Conservation (phyloP, 2,329 filamentous ascomycete species). For the Claviceps citrina region DNA sequence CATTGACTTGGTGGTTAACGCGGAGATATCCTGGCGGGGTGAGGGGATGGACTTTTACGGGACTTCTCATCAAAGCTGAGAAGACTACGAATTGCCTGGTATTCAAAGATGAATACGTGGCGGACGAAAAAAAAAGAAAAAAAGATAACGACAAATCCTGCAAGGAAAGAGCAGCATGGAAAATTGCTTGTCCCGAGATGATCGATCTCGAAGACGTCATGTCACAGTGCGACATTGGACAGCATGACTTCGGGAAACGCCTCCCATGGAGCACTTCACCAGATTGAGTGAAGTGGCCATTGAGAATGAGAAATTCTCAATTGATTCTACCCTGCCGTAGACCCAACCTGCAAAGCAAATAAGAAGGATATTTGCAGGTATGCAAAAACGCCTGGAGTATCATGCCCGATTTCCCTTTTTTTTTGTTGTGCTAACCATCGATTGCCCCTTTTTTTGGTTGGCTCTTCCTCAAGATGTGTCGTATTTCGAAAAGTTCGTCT, state of each 20-base stretch:
- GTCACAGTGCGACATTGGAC: slow-evolving; percentile 3
- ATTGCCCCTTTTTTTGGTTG: neutral
- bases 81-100: slow-evolving; percentile 9
- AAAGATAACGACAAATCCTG: no score
- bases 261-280: slow-evolving; percentile 67
- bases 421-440: no score
- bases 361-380: slow-evolving; percentile 2
- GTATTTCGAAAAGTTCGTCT: no score
- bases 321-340: slow-evolving; percentile 27
- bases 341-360: slow-evolving; percentile 13
- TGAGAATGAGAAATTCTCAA: slow-evolving; percentile 37
- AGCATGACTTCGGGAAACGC: slow-evolving; percentile 50
- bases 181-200: neutral
- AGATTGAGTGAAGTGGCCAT: slow-evolving; percentile 58
- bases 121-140: neutral
- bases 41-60: neutral
- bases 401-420: slow-evolving; percentile 8
- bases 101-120: neutral
- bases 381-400: slow-evolving; percentile 24
- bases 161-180: slow-evolving; percentile 1
- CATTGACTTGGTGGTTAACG: slow-evolving; percentile 55
- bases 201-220: neutral
- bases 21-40: slow-evolving; percentile 75
- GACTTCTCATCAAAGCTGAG: neutral
- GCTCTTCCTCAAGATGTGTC: no score